Evolutionary conservation across 1,139 yeast species (phyloP), one percentile per base, ranked within the genome.

Genomic region (Hyphopichia khmerensis): DNA sequence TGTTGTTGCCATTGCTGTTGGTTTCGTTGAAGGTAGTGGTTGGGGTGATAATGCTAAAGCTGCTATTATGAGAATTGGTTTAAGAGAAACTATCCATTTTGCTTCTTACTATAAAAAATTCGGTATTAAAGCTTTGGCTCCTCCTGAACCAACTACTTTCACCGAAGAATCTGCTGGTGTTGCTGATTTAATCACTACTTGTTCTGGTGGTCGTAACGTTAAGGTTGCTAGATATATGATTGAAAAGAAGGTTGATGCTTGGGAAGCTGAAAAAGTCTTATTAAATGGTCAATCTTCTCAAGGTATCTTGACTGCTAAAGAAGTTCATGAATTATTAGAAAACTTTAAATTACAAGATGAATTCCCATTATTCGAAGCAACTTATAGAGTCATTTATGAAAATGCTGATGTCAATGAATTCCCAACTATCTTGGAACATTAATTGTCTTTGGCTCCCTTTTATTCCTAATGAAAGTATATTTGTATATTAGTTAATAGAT

Each of bases 31-130:
- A 50, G 79, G 79, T 24, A 61, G 64, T 43, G 76, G 76, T 19
- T 73, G 79, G 79, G 79, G 79, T 50, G 79, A 73, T 55, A 73
- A 73, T 49, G 79, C 79, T 39, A 73, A 73, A 55, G 69, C 77
- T 14, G 79, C 78, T 36, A 65, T 73, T 43, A 73, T 73, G 79
- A 61, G 79, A 54, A 66, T 72, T 41, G 79, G 79, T 3, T 61
- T 73, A 42, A 55, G 65, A 44, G 79, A 73, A 53, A 71, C 65
- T 42, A 71, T 73, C 51, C 62, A 63, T 42, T 73, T 73, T 47
- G 68, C 77, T 17, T 64, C 69, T 13, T 69, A 71, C 62, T 70
- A 69, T 60, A 52, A 70, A 52, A 80, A 79, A 65, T 91, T 91
- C 64, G 95, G 96, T 40, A 78, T 82, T 17, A 59, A 62, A 44